Evolutionary conservation across 495 filamentous ascomycete genomes (phyloP), one percentile per base, ranked within the genome.

Genomic region (Daldinia concentrica): DNA sequence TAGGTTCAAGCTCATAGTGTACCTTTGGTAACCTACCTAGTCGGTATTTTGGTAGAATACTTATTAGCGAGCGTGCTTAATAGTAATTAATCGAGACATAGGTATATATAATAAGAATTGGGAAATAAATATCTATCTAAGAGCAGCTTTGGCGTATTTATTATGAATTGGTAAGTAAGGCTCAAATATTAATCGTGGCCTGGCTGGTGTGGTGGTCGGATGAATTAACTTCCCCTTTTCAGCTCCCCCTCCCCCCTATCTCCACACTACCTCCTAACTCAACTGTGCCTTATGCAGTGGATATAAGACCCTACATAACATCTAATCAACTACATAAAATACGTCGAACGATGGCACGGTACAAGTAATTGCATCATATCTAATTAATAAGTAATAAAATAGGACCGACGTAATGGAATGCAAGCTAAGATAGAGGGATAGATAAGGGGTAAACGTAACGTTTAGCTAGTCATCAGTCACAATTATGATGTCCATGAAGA

Each of bases 1-100:
- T 14, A 58, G 50, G 26, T 63, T 56, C 29, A 30, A 54, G 37
- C 26, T 15, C 50, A 34, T 57, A 36, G 52, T 29, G 48, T 50
- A 34, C 30, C 19, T 11, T 12, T 11, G 32, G 32, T 34, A 15
- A 22, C 27, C 12, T 63, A 32, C 58, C n/a, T 30, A 15, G 43
- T 22, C 24, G 19, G 43, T 22, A 22, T 19, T 11, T 9, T 43
- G 39, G 7, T 43, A 12, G 17, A 19, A 9, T 30, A n/a, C 50
- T 54, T 54, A 54, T 6, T n/a, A 54, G 50, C 24, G 26, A 30
- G 15, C 6, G 26, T n/a, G 50, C 2, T 54, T 54, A 54, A 29
- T 30, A 15, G 9, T 30, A 54, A 30, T 30, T 30, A 54, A 54
- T 54, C 14, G 15, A 54, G 14, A 30, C 6, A 30, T 54, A 24